phyloP scores from a whole-genome alignment of 768 basidiomycete genomes.

The Sarcodon aspratus region DNA sequence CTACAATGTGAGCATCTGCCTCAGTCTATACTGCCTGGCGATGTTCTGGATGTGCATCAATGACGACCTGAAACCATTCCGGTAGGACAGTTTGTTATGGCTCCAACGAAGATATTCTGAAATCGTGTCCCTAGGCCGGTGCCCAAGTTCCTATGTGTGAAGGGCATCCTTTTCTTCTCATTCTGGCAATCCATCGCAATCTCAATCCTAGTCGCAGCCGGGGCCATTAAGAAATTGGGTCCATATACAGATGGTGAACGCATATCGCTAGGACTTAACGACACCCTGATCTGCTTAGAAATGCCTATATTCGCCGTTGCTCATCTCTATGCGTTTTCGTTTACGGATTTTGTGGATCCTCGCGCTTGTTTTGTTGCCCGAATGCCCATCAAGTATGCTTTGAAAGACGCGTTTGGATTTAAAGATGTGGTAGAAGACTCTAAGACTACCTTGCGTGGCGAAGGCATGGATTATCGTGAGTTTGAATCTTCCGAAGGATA shows the following conservation, averaged over 20 bases:
- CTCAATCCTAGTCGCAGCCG: slow-evolving; percentile 79
- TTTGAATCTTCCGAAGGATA: slow-evolving; percentile 94
- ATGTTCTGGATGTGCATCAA: slow-evolving; percentile 95
- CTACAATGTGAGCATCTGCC: slow-evolving; percentile 74
- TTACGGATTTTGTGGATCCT: slow-evolving; percentile 76
- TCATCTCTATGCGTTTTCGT: slow-evolving; percentile 91
- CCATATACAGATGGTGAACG: slow-evolving; percentile 83
- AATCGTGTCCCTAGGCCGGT: slow-evolving; percentile 45
- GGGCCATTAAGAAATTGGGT: slow-evolving; percentile 67
- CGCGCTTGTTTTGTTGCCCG: slow-evolving; percentile 62
- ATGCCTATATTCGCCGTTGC: slow-evolving; percentile 97
- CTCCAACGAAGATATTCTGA: not conserved
- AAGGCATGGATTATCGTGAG: slow-evolving; percentile 90
- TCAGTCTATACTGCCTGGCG: slow-evolving; percentile 82
- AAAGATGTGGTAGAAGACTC: slow-evolving; percentile 84
- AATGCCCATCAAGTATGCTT: slow-evolving; percentile 79
- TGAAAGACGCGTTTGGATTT: slow-evolving; percentile 79
- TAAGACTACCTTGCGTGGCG: slow-evolving; percentile 70
- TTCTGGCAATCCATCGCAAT: slow-evolving; percentile 94
- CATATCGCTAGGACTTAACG: slow-evolving; percentile 83
- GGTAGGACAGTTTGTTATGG: slow-evolving; percentile 30
- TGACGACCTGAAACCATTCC: slow-evolving; percentile 81
- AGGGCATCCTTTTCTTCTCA: slow-evolving; percentile 95
- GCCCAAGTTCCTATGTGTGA: slow-evolving; percentile 97
- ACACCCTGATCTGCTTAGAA: slow-evolving; percentile 88